Percentiles rank a stretch among this genome's conserved stretches.
These are phyloP conservation scores for Phlebopus sp. DNA, from an alignment of 1,284 basidiomycete species.

Conservation along the genomic window DNA sequence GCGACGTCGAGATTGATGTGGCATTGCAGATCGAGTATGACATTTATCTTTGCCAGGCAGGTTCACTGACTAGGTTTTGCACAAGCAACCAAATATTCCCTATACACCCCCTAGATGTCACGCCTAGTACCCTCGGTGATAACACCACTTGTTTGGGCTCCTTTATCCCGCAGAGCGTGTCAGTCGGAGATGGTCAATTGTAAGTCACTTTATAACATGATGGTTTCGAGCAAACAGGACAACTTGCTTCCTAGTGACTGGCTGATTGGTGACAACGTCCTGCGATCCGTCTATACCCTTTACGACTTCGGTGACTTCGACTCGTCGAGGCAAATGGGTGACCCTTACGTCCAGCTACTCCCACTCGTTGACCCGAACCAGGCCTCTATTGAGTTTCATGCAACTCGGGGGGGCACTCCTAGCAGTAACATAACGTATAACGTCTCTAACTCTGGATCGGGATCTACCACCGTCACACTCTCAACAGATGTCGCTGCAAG, in stretches of 20 bases:
- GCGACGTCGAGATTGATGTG: constrained; percentile 66
- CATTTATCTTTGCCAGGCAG: constrained; percentile 3
- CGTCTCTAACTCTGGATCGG: constrained; percentile 45
- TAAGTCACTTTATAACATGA: constrained; percentile 35
- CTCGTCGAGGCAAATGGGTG: constrained; percentile 55
- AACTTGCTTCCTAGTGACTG: constrained; percentile 52
- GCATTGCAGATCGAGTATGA: constrained; percentile 72
- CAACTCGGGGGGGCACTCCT: constrained; percentile 58
- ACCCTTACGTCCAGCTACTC: constrained; percentile 74
- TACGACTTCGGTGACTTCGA: constrained; percentile 86
- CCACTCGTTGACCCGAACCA: constrained; percentile 63
- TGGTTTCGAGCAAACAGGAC: constrained; percentile 7
- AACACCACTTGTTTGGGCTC: constrained; percentile 61
- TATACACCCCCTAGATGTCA: constrained; percentile 72
- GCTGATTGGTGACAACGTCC: constrained; percentile 78
- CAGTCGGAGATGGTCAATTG: constrained; percentile 61
- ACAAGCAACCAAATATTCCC: constrained; percentile 64
- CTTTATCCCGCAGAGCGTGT: constrained; percentile 59
- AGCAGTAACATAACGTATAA: constrained; percentile 66
- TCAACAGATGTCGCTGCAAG: constrained; percentile 55
- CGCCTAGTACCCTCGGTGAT: constrained; percentile 45
- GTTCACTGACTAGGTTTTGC: constrained; percentile 11
- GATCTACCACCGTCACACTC: constrained; percentile 46
- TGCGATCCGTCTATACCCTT: constrained; percentile 80
- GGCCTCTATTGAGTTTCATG: constrained; percentile 68